Base-by-base conservation (phyloP, 2,329 filamentous ascomycete species). In the Coniochaeta prunicola region DNA sequence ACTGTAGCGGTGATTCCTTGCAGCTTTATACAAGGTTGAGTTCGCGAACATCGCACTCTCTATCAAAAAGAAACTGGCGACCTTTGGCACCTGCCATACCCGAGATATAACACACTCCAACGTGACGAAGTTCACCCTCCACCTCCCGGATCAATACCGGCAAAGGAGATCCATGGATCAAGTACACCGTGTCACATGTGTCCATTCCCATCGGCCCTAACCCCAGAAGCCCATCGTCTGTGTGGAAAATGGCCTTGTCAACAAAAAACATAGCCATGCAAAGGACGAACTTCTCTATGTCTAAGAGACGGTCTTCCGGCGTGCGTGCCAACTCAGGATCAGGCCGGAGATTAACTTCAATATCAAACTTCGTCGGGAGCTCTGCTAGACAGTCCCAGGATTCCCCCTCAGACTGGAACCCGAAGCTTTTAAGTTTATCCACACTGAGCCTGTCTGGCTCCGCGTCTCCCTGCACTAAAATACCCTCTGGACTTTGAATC, bases 61-160 rank as follows among this genome's bases (percentile, higher is more conserved):
- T 45, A 4, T 45, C 5, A 6, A 7, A 10, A 8, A 45, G 40
- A 24, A 45, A 24, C 40, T 21, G 24, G 6, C 24, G 2, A 26
- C 3, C 40, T 5, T 24, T 21, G 9, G 4, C 38, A 24, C 19
- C n/a, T n/a, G 17, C 8, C 3, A 42, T 19, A 13, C 58, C 54
- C 40, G 61, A 59, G 42, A 61, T 54, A 31, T 62, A 58, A 1
- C 59, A 24, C 28, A 12, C 10, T 24, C 38, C 38, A 12, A 42
- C 38, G 10, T 42, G 19, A 4, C 58, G 61, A 17, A 61, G 54
- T 42, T 48, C 40, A 8, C 53, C 60, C 2, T 59, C 57, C 10
- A 62, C 26, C 15, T 57, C 45, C 34, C 38, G 38, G 8, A 42
- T 2, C 38, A 42, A 42, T 12, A 42, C 38, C n/a, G 38, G 38